These are phyloP conservation scores for Globisporangium radiosum DNA, from an alignment of 352 stramenopile species.

Conservation along the genomic window DNA sequence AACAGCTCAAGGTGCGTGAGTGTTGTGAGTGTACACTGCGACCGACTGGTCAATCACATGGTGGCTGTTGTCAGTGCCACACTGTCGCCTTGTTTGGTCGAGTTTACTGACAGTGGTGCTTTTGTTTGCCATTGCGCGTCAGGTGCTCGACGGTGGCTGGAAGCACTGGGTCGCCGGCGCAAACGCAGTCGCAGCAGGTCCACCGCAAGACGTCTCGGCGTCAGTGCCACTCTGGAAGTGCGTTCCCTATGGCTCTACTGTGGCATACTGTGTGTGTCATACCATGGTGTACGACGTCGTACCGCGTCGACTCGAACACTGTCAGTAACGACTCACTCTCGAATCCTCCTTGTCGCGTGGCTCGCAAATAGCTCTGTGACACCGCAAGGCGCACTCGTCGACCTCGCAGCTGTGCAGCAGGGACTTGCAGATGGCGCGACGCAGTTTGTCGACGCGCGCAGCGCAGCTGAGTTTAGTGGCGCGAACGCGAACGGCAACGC, in stretches of 20 bases:
- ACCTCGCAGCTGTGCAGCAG: constrained; percentile 23
- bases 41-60: no score
- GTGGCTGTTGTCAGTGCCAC: no score
- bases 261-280: no score
- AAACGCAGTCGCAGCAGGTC: constrained; percentile 24
- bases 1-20: constrained; percentile 54
- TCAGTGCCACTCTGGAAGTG: constrained; percentile 9
- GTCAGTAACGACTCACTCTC: background rate
- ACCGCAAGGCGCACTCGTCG: constrained; percentile 16
- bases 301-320: background rate
- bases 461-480: constrained; percentile 29
- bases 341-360: no score
- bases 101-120: no score
- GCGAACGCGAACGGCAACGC: constrained; percentile 29
- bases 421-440: constrained; percentile 15
- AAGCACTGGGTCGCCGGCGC: constrained; percentile 56
- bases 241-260: background rate
- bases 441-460: constrained; percentile 36
- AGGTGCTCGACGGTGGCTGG: constrained; percentile 66
- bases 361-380: background rate
- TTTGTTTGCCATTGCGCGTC: background rate
- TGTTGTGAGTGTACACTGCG: background rate
- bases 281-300: no score
- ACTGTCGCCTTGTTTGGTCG: no score
- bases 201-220: background rate